phyloP scores from a whole-genome alignment of 225 moss, liverwort and hornwort species.

The Physcomitrellopsis africana region DNA sequence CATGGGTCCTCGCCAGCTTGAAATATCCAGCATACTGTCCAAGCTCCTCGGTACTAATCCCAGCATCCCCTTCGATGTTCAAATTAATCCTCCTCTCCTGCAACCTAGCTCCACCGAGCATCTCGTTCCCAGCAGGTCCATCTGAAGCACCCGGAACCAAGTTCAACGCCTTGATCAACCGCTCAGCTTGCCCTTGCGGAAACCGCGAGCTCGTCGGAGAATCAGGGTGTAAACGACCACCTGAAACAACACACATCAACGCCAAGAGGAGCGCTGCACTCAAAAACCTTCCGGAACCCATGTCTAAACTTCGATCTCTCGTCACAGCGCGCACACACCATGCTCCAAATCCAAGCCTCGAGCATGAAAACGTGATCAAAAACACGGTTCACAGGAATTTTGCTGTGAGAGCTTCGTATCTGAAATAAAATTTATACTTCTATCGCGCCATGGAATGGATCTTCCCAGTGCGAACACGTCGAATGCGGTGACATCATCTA shows the following conservation, averaged over 20 bases:
- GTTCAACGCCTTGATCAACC: conserved; percentile 64
- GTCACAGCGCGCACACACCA: too few relatives aligned
- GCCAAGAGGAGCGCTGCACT: conserved; percentile 32
- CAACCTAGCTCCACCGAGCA: conserved; percentile 41
- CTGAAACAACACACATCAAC: conserved; percentile 27
- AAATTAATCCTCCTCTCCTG: conserved; percentile 52
- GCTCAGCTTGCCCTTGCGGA: conserved; percentile 66
- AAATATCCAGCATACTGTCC: conserved; percentile 73
- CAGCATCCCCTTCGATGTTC: conserved; percentile 51
- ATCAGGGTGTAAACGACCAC: conserved; percentile 24
- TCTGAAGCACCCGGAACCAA: conserved; percentile 50
- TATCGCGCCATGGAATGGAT: too few relatives aligned
- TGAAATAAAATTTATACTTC: too few relatives aligned
- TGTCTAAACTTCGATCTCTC: background rate
- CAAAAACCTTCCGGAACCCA: conserved; percentile 23
- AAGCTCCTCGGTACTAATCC: conserved; percentile 51
- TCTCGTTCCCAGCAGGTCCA: conserved; percentile 19
- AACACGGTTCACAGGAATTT: too few relatives aligned
- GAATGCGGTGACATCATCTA: too few relatives aligned
- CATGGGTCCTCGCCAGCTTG: conserved; percentile 58
- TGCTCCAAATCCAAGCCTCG: too few relatives aligned
- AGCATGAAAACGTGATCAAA: too few relatives aligned
- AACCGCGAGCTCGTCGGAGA: conserved; percentile 36
- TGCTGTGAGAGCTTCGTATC: too few relatives aligned
- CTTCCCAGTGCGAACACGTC: too few relatives aligned